Conservation (phyloP, 805 yeast species). For the Myxozyma vanderwaltii region DNA sequence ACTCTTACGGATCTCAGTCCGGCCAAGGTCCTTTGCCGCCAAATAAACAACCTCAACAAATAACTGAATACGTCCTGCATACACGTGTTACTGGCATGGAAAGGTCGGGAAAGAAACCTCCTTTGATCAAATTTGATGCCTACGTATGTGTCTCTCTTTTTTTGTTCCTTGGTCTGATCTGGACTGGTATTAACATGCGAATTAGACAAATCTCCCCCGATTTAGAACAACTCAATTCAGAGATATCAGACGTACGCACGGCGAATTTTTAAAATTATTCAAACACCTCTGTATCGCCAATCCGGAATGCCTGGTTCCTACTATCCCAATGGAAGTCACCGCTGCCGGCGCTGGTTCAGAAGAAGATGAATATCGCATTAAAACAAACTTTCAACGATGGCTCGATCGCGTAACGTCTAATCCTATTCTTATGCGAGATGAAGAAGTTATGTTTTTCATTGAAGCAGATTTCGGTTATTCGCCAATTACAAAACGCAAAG, state of each 20-base stretch:
- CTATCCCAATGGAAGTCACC: conserved; percentile 74
- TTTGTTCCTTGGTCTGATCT: background rate
- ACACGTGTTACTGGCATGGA: conserved; percentile 64
- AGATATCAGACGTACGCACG: conserved; percentile 76
- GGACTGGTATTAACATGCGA: background rate
- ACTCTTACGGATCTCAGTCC: conserved; percentile 8
- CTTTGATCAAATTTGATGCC: conserved; percentile 73
- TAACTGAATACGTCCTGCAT: conserved; percentile 47
- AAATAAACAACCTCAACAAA: conserved; percentile 12
- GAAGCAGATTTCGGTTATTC: conserved; percentile 73
- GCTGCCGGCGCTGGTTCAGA: conserved; percentile 82
- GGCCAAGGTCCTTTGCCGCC: conserved; percentile 10
- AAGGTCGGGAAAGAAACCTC: conserved; percentile 71
- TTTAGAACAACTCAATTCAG: conserved; percentile 71
- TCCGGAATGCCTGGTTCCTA: conserved; percentile 91
- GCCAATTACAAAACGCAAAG: conserved; percentile 59
- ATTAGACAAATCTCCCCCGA: conserved; percentile 66
- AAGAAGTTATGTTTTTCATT: conserved; percentile 81
- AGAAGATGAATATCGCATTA: conserved; percentile 67
- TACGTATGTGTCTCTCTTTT: conserved; percentile 37
- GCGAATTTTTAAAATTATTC: conserved; percentile 75
- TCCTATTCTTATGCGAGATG: conserved; percentile 82
- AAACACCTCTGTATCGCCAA: conserved; percentile 77
- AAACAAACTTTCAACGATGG: conserved; percentile 76
- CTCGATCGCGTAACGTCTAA: conserved; percentile 69